These are phyloP conservation scores for Acanthamoeba royreba DNA, from an alignment of 208 protist genomes.

Conservation along the genomic window DNA sequence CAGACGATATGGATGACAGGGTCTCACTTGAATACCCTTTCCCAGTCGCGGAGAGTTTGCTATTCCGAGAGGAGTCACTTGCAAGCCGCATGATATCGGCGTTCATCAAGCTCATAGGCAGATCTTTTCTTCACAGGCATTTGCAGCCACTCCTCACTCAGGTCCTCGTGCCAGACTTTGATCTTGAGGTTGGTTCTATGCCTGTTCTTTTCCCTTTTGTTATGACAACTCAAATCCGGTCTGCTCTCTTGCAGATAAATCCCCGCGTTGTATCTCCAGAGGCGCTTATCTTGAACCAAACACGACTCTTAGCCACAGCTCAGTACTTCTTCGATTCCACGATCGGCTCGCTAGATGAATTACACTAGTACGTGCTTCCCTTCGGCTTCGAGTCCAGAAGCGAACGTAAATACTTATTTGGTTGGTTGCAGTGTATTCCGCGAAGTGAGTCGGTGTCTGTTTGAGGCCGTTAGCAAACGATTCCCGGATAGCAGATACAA, in stretches of 20 bases:
- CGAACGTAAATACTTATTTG: background rate
- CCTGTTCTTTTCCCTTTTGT: background rate
- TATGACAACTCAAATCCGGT: background rate
- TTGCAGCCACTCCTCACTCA: background rate
- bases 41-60: background rate
- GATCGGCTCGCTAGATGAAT: background rate
- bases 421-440: background rate
- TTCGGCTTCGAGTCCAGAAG: background rate
- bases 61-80: slow-evolving; percentile 12
- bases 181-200: background rate
- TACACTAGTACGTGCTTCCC: background rate
- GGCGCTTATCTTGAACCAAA: background rate
- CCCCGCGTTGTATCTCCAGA: background rate
- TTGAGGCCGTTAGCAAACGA: background rate
- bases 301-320: background rate
- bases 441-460: slow-evolving; percentile 11
- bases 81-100: slow-evolving; percentile 17
- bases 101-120: background rate
- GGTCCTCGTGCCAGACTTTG: slow-evolving; percentile 10
- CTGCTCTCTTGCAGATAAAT: background rate
- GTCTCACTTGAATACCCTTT: no score
- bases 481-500: slow-evolving; percentile 68
- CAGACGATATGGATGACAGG: background rate
- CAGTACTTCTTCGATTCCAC: slow-evolving; percentile 1
- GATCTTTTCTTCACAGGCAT: background rate